Conservation (phyloP, 805 yeast genomes). For the Komagataella phaffii region DNA sequence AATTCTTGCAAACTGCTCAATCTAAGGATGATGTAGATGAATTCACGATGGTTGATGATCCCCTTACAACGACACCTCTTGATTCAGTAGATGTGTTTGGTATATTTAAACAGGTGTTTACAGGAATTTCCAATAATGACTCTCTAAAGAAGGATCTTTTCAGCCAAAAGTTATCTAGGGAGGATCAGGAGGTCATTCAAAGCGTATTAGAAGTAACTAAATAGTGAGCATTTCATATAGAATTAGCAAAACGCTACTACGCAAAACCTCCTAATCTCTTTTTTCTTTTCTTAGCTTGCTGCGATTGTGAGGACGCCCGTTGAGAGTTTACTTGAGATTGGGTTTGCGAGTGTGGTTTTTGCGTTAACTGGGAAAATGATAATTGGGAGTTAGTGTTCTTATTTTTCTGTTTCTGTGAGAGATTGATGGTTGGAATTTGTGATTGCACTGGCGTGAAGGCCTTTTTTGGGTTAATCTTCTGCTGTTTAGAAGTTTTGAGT, state of each 20-base stretch:
- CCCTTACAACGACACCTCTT: slow-evolving; percentile 66
- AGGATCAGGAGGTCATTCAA: not conserved
- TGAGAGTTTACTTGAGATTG: not conserved
- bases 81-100: slow-evolving; percentile 65
- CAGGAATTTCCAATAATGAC: slow-evolving; percentile 7
- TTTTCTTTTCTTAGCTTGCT: slow-evolving; percentile 19
- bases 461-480: not conserved
- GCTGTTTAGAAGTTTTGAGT: not conserved
- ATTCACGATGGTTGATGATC: slow-evolving; percentile 73
- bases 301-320: not conserved
- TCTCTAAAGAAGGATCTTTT: not conserved
- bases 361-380: slow-evolving; percentile 17
- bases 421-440: slow-evolving; percentile 2
- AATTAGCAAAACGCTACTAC: slow-evolving; percentile 9
- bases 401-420: slow-evolving; percentile 1
- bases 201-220: not conserved
- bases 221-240: not conserved
- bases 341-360: slow-evolving; percentile 4
- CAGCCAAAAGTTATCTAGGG: not conserved
- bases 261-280: slow-evolving; percentile 38
- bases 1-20: slow-evolving; percentile 32
- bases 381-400: slow-evolving; percentile 11
- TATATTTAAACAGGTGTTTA: slow-evolving; percentile 44
- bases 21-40: slow-evolving; percentile 36
- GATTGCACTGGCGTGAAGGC: not conserved